Percentiles rank a stretch among this genome's conserved stretches.
These are phyloP conservation scores for Micractinium sp. DNA, from an alignment of 139 green algal species.

Conservation along the genomic window DNA sequence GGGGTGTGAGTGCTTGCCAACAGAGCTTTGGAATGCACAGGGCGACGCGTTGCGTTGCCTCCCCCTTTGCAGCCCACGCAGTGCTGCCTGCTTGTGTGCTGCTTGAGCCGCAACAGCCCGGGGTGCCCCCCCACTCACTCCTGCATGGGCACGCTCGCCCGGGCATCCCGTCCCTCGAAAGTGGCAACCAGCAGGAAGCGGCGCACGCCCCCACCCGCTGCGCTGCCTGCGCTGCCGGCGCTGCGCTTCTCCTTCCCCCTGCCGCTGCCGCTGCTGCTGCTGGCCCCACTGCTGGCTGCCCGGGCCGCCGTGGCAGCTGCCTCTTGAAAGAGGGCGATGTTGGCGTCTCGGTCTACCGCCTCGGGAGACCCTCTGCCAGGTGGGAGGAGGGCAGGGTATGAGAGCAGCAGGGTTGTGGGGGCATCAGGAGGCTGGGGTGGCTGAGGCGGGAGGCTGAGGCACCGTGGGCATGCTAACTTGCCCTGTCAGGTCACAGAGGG, in stretches of 20 bases:
- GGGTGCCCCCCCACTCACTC: neutral
- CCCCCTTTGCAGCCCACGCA: too few relatives aligned
- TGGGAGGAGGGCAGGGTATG: neutral
- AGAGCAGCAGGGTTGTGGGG: too few relatives aligned
- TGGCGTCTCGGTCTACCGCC: neutral
- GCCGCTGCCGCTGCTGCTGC: neutral
- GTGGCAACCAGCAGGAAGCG: neutral
- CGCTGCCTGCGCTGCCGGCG: neutral
- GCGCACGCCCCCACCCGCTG: neutral
- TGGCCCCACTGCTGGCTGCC: neutral
- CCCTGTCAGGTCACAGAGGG: neutral
- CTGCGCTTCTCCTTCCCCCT: neutral
- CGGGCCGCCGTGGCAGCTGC: neutral
- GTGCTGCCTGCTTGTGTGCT: too few relatives aligned
- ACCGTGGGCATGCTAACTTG: too few relatives aligned
- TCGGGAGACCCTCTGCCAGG: neutral
- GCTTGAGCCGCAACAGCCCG: too few relatives aligned
- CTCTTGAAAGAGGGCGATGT: conserved; percentile 3
- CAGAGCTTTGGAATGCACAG: too few relatives aligned
- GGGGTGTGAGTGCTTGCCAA: too few relatives aligned
- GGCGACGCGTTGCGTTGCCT: too few relatives aligned
- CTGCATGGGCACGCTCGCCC: neutral
- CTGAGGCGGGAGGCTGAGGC: too few relatives aligned
- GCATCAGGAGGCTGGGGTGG: too few relatives aligned
- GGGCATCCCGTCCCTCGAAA: neutral